phyloP scores from a whole-genome alignment of 2,329 filamentous ascomycete species.

The Aureobasidium musti region DNA sequence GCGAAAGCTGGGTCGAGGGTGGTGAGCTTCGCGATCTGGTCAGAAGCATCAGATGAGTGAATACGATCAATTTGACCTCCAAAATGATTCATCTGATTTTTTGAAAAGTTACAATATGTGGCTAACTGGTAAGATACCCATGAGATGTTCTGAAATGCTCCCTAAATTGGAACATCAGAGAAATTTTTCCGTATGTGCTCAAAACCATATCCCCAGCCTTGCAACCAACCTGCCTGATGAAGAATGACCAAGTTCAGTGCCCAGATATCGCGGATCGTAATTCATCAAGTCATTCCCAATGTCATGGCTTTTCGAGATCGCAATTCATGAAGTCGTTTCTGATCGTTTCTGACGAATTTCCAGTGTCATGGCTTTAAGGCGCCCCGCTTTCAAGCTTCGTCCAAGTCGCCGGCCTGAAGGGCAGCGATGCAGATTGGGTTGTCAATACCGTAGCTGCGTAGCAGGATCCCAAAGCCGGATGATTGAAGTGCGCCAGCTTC shows the following conservation, averaged over 20 bases:
- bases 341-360: background rate
- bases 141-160: background rate
- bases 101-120: background rate
- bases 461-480: background rate
- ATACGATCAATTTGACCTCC: background rate
- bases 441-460: conserved; percentile 23
- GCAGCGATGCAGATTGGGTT: conserved; percentile 11
- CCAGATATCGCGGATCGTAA: background rate
- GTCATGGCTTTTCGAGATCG: background rate
- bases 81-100: background rate
- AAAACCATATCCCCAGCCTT: background rate
- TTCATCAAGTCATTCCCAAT: conserved; percentile 1
- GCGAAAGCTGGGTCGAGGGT: conserved; percentile 53
- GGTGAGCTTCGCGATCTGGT: conserved; percentile 54
- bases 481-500: background rate
- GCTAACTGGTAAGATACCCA: background rate
- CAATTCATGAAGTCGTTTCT: background rate
- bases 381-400: conserved; percentile 11
- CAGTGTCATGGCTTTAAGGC: background rate
- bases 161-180: background rate
- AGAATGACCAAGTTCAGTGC: background rate
- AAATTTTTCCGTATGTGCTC: background rate
- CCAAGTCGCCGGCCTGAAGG: conserved; percentile 6
- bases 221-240: background rate
- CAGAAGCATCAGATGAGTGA: conserved; percentile 47